phyloP scores from a whole-genome alignment of 805 yeast species.

The Candida sakaeoensis region DNA sequence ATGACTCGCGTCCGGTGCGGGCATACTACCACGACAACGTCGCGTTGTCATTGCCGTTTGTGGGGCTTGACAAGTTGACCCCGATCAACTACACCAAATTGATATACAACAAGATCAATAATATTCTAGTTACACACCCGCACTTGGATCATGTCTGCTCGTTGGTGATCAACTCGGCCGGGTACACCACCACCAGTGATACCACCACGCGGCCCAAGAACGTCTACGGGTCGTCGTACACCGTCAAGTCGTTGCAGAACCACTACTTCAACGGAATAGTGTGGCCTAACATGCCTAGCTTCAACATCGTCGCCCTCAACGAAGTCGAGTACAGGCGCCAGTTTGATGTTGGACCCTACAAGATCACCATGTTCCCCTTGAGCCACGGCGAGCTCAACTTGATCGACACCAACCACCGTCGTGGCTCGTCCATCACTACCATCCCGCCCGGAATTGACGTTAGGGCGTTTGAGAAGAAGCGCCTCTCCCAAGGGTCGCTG shows the following conservation, averaged over 20 bases:
- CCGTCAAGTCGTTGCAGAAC: conserved; percentile 48
- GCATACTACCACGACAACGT: conserved; percentile 23
- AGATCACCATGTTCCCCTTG: conserved; percentile 28
- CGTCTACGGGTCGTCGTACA: conserved; percentile 51
- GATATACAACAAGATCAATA: conserved; percentile 25
- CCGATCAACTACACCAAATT: conserved; percentile 17
- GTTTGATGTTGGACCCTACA: conserved; percentile 16
- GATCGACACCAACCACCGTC: not conserved
- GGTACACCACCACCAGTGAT: conserved; percentile 21
- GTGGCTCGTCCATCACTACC: conserved; percentile 2
- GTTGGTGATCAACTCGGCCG: conserved; percentile 68
- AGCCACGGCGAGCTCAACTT: conserved; percentile 27
- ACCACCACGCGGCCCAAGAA: conserved; percentile 32
- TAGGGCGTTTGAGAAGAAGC: not conserved
- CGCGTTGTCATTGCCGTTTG: conserved; percentile 23
- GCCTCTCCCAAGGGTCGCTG: not conserved
- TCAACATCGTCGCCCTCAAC: conserved; percentile 21
- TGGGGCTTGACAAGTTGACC: not conserved
- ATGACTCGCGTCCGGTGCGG: conserved; percentile 22
- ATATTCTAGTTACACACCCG: conserved; percentile 68
- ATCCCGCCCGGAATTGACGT: conserved; percentile 3
- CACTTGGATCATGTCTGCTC: conserved; percentile 81
- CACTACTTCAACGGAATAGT: conserved; percentile 68
- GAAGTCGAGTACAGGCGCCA: conserved; percentile 12
- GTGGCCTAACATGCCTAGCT: conserved; percentile 70